Percentiles rank a stretch among this genome's conserved stretches.
phyloP scores from a whole-genome alignment of 768 basidiomycete species.

The Mycena chlorophos region DNA sequence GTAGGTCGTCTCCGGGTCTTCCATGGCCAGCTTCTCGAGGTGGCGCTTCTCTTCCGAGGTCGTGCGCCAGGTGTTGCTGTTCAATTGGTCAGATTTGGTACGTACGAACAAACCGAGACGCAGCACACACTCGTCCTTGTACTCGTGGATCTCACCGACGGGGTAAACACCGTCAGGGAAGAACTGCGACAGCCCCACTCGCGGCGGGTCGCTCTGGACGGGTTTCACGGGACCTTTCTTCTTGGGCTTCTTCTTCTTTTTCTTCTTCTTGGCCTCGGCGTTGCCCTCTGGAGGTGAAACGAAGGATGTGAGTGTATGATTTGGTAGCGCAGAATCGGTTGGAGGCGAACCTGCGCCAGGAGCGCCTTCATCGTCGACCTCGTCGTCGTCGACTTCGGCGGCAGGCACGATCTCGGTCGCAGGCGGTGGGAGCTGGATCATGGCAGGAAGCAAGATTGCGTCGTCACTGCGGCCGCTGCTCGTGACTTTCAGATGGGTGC shows the following conservation, averaged over 20 bases:
- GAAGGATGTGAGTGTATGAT: too few relatives aligned
- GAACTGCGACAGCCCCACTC: conserved; percentile 84
- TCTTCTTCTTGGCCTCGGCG: conserved; percentile 74
- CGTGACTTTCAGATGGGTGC: neutral
- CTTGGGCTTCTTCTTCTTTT: conserved; percentile 93
- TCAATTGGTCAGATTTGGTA: neutral
- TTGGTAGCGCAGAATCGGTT: neutral
- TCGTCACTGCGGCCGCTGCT: too few relatives aligned
- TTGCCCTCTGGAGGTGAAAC: neutral
- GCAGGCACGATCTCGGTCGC: conserved; percentile 1
- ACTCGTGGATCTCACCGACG: conserved; percentile 88
- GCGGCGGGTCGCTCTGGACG: conserved; percentile 89
- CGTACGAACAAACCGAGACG: conserved; percentile 3
- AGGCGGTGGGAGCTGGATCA: conserved; percentile 1
- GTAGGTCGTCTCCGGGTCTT: conserved; percentile 85
- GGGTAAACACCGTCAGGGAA: conserved; percentile 88
- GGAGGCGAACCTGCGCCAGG: neutral
- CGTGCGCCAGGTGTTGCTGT: conserved; percentile 84
- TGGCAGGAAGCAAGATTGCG: neutral
- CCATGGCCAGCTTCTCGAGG: conserved; percentile 69
- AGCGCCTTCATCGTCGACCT: conserved; percentile 5
- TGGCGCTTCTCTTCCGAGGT: conserved; percentile 91
- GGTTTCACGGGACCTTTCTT: conserved; percentile 62
- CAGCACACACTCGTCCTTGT: conserved; percentile 81
- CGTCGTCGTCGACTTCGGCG: conserved; percentile 11